Evolutionary conservation across 371 early-diverging fungal species (phyloP).

Genomic region (Funneliformis caledonium): DNA sequence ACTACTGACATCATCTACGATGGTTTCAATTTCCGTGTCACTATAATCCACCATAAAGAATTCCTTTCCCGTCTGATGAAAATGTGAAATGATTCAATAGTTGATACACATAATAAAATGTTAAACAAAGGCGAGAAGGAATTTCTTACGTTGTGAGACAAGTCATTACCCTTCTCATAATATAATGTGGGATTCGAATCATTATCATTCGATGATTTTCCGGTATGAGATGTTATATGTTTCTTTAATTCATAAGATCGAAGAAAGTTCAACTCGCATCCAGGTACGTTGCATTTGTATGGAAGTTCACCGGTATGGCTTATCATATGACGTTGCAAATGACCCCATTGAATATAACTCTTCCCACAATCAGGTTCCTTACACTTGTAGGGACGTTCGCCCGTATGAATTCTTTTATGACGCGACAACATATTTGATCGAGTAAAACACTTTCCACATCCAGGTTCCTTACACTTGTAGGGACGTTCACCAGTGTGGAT

Average conservation of each 20-base stretch:
- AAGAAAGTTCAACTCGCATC: conserved; percentile 67
- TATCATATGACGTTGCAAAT: conserved; percentile 68
- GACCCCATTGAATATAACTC: conserved; percentile 75
- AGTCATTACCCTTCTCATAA: neutral
- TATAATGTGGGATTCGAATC: neutral
- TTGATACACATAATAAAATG: too few relatives aligned
- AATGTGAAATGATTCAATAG: neutral
- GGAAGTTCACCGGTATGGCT: conserved; percentile 85
- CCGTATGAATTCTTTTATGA: conserved; percentile 83
- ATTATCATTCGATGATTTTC: conserved; percentile 34
- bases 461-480: conserved; percentile 55
- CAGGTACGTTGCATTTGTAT: conserved; percentile 65
- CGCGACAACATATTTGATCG: conserved; percentile 71
- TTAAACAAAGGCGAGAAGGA: neutral
- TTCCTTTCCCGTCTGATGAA: neutral
- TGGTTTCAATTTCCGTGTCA: neutral
- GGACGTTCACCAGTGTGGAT: conserved; percentile 65
- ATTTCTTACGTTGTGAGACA: neutral
- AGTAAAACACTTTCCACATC: conserved; percentile 66
- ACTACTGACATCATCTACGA: neutral
- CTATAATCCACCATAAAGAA: neutral
- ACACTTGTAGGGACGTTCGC: conserved; percentile 81
- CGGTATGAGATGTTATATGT: conserved; percentile 58
- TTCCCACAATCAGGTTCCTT: conserved; percentile 68
- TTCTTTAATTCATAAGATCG: conserved; percentile 49